Conservation (phyloP, 1,139 yeast genomes). For the Pichia sp. region DNA sequence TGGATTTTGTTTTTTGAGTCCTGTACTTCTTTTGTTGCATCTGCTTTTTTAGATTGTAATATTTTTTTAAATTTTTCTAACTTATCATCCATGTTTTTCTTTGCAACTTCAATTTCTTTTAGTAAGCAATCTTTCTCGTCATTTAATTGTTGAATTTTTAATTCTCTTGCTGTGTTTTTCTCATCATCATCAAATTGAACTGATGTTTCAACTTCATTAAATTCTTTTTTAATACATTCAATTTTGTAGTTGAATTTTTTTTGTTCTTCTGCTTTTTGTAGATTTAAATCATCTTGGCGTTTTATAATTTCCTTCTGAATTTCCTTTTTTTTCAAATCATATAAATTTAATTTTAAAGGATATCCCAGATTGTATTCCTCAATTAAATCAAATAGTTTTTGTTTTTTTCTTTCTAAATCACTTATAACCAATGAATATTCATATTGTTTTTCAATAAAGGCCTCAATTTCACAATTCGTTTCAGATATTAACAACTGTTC, state of each 20-base stretch:
- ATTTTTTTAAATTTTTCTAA: not conserved
- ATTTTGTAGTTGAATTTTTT: slow-evolving; percentile 1
- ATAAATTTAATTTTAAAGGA: slow-evolving; percentile 3
- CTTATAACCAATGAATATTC: slow-evolving; percentile 3
- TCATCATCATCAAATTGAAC: slow-evolving; percentile 6
- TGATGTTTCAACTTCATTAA: slow-evolving; percentile 2
- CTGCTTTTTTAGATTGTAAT: not conserved
- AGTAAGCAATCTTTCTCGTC: slow-evolving; percentile 1
- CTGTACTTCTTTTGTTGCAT: not conserved
- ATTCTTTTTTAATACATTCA: not conserved
- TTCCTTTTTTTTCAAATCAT: not conserved
- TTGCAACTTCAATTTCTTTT: slow-evolving; percentile 5
- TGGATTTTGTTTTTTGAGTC: not conserved
- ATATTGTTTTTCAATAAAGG: not conserved
- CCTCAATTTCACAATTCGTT: not conserved
- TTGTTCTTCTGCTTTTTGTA: not conserved
- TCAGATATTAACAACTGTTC: slow-evolving; percentile 2
- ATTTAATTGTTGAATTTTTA: slow-evolving; percentile 1
- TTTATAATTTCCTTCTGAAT: not conserved
- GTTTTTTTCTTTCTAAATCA: slow-evolving; percentile 5
- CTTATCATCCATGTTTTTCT: not conserved
- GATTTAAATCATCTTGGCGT: not conserved
- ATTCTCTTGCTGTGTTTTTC: not conserved
- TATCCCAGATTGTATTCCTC: slow-evolving; percentile 12
- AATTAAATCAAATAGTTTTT: not conserved